A percentile compares a stretch with the other conserved stretches of the same genome.
phyloP scores from a whole-genome alignment of 345 rosid genomes.

The Reutealis trisperma region DNA sequence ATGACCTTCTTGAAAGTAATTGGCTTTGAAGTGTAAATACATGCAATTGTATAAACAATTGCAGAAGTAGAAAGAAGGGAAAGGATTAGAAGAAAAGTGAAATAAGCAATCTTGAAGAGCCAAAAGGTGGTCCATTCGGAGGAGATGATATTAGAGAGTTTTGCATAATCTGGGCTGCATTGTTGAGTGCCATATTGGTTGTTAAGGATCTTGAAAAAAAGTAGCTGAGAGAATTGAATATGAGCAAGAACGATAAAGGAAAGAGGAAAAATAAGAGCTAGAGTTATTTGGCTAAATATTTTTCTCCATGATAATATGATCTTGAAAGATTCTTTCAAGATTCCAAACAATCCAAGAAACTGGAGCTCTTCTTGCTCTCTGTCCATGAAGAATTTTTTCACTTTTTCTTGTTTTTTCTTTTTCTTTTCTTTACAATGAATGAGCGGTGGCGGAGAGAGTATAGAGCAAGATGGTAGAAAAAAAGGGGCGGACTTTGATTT shows the following conservation, averaged over 20 bases:
- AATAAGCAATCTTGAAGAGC: conserved; percentile 36
- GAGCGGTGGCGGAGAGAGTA: not conserved
- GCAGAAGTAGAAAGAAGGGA: conserved; percentile 56
- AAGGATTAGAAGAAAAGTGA: conserved; percentile 30
- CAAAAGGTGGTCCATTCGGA: conserved; percentile 29
- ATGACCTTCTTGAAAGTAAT: conserved; percentile 35
- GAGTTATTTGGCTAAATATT: conserved; percentile 46
- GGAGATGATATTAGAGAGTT: conserved; percentile 24
- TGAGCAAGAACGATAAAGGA: conserved; percentile 23
- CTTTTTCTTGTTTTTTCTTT: too few relatives aligned
- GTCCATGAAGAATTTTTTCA: conserved; percentile 39
- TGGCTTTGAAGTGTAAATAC: conserved; percentile 37
- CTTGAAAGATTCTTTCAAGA: conserved; percentile 46
- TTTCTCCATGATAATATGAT: conserved; percentile 37
- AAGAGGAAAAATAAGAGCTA: conserved; percentile 50
- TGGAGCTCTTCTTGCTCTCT: conserved; percentile 56
- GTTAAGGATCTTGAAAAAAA: not conserved
- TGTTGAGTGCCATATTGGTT: not conserved
- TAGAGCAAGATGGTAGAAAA: not conserved
- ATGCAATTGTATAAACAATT: conserved; percentile 52
- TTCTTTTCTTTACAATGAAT: not conserved
- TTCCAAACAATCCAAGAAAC: conserved; percentile 42
- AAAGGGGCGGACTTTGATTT: not conserved
- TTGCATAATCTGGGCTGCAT: not conserved
- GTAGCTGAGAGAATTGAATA: conserved; percentile 7